phyloP scores from a whole-genome alignment of 2,329 filamentous ascomycete genomes.

The Botryotinia narcissicola region DNA sequence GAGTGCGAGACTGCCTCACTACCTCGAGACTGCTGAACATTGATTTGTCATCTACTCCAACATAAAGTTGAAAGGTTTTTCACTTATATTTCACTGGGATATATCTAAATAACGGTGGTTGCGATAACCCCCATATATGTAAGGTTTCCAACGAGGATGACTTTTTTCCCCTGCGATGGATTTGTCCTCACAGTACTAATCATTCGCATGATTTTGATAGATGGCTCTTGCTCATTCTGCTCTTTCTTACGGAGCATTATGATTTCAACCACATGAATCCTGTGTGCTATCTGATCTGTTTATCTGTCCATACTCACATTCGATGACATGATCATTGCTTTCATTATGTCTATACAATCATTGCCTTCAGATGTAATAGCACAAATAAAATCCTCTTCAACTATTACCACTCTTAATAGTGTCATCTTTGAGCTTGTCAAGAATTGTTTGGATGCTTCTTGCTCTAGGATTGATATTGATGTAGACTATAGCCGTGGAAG shows the following conservation, averaged over 20 bases:
- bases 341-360: constrained; percentile 57
- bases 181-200: background rate
- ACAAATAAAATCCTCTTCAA: constrained; percentile 82
- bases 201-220: background rate
- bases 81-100: background rate
- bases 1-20: too few species aligned
- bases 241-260: background rate
- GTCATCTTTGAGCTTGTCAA: constrained; percentile 71
- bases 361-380: constrained; percentile 69
- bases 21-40: background rate
- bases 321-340: background rate
- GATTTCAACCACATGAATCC: background rate
- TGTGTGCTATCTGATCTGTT: background rate
- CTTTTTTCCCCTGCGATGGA: background rate
- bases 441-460: constrained; percentile 80
- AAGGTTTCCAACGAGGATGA: background rate
- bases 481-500: constrained; percentile 74
- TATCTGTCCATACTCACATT: background rate
- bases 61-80: background rate
- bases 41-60: background rate
- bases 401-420: constrained; percentile 69
- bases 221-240: constrained; percentile 16
- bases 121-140: background rate
- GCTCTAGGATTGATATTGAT: constrained; percentile 64
- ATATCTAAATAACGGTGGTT: background rate